These are phyloP conservation scores for Theobroma grandiflorum DNA, from an alignment of 441 rosid genomes.

Conservation along the genomic window DNA sequence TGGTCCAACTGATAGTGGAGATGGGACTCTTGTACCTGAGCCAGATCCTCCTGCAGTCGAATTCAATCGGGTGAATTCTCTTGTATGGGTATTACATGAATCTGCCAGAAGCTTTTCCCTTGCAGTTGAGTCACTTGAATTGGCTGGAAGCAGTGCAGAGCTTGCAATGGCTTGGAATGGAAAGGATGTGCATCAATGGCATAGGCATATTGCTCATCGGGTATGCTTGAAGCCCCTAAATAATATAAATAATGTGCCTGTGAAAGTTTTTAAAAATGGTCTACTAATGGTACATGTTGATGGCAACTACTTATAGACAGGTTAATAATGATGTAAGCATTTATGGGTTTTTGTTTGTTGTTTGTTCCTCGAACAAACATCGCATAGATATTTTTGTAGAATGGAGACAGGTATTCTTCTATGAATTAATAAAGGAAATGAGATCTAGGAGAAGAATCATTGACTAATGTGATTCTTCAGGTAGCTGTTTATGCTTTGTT, in stretches of 20 bases:
- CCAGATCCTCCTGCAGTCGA: slow-evolving; percentile 35
- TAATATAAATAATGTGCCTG: background rate
- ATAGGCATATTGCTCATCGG: slow-evolving; percentile 57
- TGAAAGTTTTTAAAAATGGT: background rate
- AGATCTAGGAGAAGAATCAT: slow-evolving; percentile 37
- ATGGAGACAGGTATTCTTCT: slow-evolving; percentile 35
- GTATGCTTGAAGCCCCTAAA: slow-evolving; percentile 34
- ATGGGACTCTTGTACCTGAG: slow-evolving; percentile 35
- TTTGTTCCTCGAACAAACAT: slow-evolving; percentile 30
- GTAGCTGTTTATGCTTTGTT: slow-evolving; percentile 68
- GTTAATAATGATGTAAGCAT: background rate
- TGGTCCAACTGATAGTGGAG: slow-evolving; percentile 37
- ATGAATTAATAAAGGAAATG: slow-evolving; percentile 35
- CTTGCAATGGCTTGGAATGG: slow-evolving; percentile 81
- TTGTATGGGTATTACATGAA: slow-evolving; percentile 68
- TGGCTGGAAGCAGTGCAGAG: slow-evolving; percentile 51
- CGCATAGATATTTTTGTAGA: slow-evolving; percentile 29
- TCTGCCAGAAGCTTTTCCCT: slow-evolving; percentile 64
- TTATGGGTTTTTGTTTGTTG: slow-evolving; percentile 27
- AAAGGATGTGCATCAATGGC: slow-evolving; percentile 74
- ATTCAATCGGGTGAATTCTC: slow-evolving; percentile 61
- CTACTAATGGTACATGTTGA: background rate
- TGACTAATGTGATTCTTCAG: slow-evolving; percentile 49
- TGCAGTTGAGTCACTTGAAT: slow-evolving; percentile 55
- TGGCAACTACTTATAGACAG: slow-evolving; percentile 3